Conservation (phyloP, 495 filamentous ascomycete species). For the Penicillium goetzii region DNA sequence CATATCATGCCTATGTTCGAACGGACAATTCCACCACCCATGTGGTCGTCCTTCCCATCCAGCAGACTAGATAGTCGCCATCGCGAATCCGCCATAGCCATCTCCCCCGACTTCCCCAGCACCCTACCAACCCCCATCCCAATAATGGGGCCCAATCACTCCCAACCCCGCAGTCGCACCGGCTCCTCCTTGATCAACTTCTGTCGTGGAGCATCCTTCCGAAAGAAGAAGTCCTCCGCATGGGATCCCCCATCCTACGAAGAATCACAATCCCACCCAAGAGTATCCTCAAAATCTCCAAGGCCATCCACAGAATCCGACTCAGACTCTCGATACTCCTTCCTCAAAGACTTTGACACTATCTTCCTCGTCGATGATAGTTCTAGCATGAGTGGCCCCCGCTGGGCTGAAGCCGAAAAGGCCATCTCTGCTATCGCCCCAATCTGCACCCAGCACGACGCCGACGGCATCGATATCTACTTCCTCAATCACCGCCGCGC, state of each 20-base stretch:
- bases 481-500: slow-evolving; percentile 74
- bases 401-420: slow-evolving; percentile 74
- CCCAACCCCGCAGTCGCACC: slow-evolving; percentile 1
- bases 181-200: neutral
- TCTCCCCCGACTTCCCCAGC: slow-evolving; percentile 3
- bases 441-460: slow-evolving; percentile 81
- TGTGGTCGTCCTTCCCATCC: slow-evolving; percentile 28
- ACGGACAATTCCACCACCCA: slow-evolving; percentile 16
- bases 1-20: slow-evolving; percentile 14
- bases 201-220: neutral
- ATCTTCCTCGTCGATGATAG: slow-evolving; percentile 94
- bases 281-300: slow-evolving; percentile 3
- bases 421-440: slow-evolving; percentile 80
- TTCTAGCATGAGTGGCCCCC: slow-evolving; percentile 76
- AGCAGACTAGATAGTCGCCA: slow-evolving; percentile 1
- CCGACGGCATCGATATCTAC: slow-evolving; percentile 91
- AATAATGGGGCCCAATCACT: slow-evolving; percentile 12
- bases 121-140: neutral
- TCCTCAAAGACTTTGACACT: slow-evolving; percentile 87
- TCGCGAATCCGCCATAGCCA: neutral
- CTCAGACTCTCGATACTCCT: slow-evolving; percentile 63
- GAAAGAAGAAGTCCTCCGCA: neutral
- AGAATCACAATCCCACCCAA: slow-evolving; percentile 12
- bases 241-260: slow-evolving; percentile 46
- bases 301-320: slow-evolving; percentile 10